Conservation (phyloP, 495 filamentous ascomycete genomes). For the Monascus purpureus region DNA sequence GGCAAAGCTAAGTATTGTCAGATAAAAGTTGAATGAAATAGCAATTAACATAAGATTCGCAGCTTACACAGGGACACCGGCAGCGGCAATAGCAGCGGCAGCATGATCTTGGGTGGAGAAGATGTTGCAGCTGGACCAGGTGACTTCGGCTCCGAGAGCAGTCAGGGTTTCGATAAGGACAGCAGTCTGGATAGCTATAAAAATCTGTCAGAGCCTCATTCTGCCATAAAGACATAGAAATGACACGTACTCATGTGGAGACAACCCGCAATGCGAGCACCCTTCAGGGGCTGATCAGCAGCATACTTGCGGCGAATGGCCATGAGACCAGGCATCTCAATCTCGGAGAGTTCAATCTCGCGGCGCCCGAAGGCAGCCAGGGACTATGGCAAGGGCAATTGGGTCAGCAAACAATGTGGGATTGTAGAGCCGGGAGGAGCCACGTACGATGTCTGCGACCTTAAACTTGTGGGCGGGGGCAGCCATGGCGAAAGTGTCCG, state of each 20-base stretch:
- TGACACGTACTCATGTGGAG: conserved; percentile 79
- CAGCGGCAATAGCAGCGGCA: conserved; percentile 89
- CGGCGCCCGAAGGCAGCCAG: conserved; percentile 97
- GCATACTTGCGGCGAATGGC: conserved; percentile 84
- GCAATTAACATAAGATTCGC: not conserved
- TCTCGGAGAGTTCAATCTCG: conserved; percentile 97
- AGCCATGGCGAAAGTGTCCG: conserved; percentile 18
- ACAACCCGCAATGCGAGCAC: conserved; percentile 89
- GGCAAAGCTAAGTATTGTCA: conserved; percentile 51
- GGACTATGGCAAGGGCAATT: conserved; percentile 31
- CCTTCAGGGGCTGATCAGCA: conserved; percentile 80
- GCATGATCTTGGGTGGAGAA: conserved; percentile 99
- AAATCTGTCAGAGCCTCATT: conserved; percentile 6
- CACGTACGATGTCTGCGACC: conserved; percentile 84
- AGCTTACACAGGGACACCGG: conserved; percentile 75
- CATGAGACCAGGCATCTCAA: conserved; percentile 98
- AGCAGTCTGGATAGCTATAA: conserved; percentile 85
- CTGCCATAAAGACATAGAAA: not conserved
- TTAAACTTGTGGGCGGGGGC: conserved; percentile 89
- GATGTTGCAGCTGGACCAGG: conserved; percentile 96
- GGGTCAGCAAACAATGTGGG: too few species aligned
- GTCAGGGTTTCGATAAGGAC: conserved; percentile 96
- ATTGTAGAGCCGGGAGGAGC: too few species aligned
- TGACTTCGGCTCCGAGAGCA: conserved; percentile 90
- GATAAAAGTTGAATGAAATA: not conserved